A percentile compares a stretch with the other conserved stretches of the same genome.
Conservation (phyloP, 345 rosid species). For the Trapa bicornis region DNA sequence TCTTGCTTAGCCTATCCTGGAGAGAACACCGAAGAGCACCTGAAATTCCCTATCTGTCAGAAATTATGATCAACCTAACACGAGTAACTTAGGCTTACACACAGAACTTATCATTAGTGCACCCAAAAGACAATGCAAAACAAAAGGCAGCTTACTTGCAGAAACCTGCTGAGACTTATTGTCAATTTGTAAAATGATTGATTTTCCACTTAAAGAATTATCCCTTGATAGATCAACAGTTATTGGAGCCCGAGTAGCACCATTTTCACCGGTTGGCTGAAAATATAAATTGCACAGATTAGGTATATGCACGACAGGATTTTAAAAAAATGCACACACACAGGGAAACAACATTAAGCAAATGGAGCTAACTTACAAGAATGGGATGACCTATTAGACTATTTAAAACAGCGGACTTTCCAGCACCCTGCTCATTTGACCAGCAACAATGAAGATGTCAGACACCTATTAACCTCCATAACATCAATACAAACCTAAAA, state of each 20-base stretch:
- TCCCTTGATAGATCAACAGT: constrained; percentile 59
- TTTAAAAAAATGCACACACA: neutral
- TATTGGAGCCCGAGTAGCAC: constrained; percentile 98
- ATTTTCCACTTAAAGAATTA: constrained; percentile 58
- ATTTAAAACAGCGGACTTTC: constrained; percentile 87
- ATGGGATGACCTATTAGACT: constrained; percentile 96
- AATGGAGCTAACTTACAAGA: constrained; percentile 40
- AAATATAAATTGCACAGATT: neutral
- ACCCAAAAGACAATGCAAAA: neutral
- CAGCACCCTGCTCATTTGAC: constrained; percentile 68
- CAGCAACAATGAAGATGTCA: constrained; percentile 5
- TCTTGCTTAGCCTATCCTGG: constrained; percentile 85
- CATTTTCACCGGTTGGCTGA: constrained; percentile 99
- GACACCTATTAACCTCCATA: neutral
- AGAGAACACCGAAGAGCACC: constrained; percentile 88
- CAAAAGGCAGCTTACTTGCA: constrained; percentile 44
- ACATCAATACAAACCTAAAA: neutral
- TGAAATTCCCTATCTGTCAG: constrained; percentile 16
- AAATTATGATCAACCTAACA: constrained; percentile 7
- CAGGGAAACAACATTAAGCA: neutral
- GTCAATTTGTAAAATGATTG: constrained; percentile 76
- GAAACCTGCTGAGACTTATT: constrained; percentile 87
- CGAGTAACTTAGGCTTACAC: neutral
- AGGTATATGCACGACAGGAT: neutral
- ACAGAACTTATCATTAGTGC: neutral